Evolutionary conservation across 805 yeast genomes (phyloP).

Genomic region (Middelhovenomyces tepae): DNA sequence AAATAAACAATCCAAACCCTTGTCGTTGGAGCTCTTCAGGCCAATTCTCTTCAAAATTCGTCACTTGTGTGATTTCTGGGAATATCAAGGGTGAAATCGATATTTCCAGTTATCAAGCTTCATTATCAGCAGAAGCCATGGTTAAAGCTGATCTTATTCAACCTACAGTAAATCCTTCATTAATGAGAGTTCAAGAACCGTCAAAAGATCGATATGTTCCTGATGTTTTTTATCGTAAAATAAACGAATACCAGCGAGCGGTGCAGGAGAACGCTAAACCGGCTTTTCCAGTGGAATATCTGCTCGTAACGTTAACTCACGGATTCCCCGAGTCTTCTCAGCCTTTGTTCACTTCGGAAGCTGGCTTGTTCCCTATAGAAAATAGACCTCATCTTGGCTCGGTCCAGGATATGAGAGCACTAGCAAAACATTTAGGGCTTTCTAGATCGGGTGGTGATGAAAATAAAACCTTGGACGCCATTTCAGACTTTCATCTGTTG

Average conservation of each 20-base stretch:
- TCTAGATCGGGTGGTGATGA: slow-evolving; percentile 12
- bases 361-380: slow-evolving; percentile 56
- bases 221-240: slow-evolving; percentile 75
- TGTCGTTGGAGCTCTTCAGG: slow-evolving; percentile 59
- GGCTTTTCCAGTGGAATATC: slow-evolving; percentile 85
- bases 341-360: slow-evolving; percentile 40
- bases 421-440: slow-evolving; percentile 43
- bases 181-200: slow-evolving; percentile 73
- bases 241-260: slow-evolving; percentile 79
- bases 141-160: slow-evolving; percentile 77
- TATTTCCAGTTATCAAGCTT: slow-evolving; percentile 82
- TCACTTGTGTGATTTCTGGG: slow-evolving; percentile 91
- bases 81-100: slow-evolving; percentile 83
- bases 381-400: slow-evolving; percentile 71
- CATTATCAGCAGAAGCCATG: slow-evolving; percentile 78
- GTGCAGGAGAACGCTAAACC: slow-evolving; percentile 88
- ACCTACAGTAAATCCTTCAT: slow-evolving; percentile 85
- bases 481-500: slow-evolving; percentile 73
- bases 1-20: slow-evolving; percentile 51
- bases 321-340: slow-evolving; percentile 69
- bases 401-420: slow-evolving; percentile 46
- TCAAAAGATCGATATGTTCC: slow-evolving; percentile 78
- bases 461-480: slow-evolving; percentile 26
- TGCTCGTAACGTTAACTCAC: slow-evolving; percentile 80
- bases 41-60: slow-evolving; percentile 75